Conservation (phyloP, 1,284 basidiomycete species). For the Cryptococcus floricola region DNA sequence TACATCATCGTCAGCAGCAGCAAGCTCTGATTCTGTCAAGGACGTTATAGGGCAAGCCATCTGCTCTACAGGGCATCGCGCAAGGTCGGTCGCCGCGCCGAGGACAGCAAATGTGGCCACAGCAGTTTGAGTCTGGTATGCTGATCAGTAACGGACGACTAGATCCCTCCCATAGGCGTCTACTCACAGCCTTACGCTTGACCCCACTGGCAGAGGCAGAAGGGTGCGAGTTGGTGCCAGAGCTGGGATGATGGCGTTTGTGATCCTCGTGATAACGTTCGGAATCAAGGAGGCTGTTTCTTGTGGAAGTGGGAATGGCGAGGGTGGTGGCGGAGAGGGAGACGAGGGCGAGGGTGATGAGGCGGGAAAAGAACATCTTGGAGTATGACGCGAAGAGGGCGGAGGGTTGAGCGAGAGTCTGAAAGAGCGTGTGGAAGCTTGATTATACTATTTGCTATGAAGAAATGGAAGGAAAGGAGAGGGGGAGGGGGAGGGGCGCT, state of each 20-base stretch:
- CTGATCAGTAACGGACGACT: not conserved
- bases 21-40: conserved; percentile 3
- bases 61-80: conserved; percentile 15
- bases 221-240: conserved; percentile 3
- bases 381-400: not conserved
- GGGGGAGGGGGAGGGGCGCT: not conserved
- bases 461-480: not conserved
- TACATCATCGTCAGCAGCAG: not conserved
- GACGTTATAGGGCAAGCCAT: conserved; percentile 23
- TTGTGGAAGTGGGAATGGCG: conserved; percentile 1
- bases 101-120: conserved; percentile 7
- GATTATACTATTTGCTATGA: not conserved
- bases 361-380: conserved; percentile 3
- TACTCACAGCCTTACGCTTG: not conserved
- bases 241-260: conserved; percentile 3
- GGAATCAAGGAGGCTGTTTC: not conserved
- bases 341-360: not conserved
- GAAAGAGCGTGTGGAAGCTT: not conserved
- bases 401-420: not conserved
- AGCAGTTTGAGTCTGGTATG: not conserved
- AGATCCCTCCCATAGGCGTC: not conserved
- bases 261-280: conserved; percentile 6
- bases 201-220: conserved; percentile 4
- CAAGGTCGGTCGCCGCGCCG: conserved; percentile 17
- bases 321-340: conserved; percentile 1